Conservation (phyloP, 106 monocot genomes). For the Xerophyta viscosa region DNA sequence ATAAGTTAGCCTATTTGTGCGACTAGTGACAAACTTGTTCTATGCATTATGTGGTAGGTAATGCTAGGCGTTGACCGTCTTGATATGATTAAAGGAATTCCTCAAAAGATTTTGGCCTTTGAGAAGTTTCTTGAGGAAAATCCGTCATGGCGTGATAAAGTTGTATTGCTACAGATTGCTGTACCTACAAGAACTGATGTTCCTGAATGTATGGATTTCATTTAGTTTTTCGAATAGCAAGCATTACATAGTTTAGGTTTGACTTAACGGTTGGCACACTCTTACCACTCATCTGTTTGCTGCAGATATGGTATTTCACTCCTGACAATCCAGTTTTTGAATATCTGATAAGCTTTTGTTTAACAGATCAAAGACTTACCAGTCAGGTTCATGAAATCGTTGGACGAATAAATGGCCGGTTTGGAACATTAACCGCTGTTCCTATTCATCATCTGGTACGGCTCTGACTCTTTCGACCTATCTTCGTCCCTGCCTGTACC, state of each 20-base stretch:
- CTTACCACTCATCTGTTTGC: too few species aligned
- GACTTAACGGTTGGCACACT: too few species aligned
- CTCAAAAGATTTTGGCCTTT: conserved; percentile 93
- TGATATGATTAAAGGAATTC: conserved; percentile 97
- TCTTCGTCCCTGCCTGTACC: too few species aligned
- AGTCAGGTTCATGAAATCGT: conserved; percentile 99
- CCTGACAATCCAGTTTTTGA: too few species aligned
- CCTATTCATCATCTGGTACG: conserved; percentile 95
- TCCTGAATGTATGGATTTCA: conserved; percentile 91
- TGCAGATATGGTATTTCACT: too few species aligned
- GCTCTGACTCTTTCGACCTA: too few species aligned
- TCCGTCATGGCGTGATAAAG: conserved; percentile 68
- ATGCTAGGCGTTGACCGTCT: conserved; percentile 92
- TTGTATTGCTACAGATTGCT: conserved; percentile 88
- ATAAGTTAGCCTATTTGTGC: too few species aligned
- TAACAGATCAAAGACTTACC: conserved; percentile 92
- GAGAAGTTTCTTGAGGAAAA: conserved; percentile 96
- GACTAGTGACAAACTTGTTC: too few species aligned
- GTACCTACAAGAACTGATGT: conserved; percentile 96
- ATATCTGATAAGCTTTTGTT: conserved; percentile 3
- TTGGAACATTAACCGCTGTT: conserved; percentile 92
- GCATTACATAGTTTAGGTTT: too few species aligned
- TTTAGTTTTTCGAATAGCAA: too few species aligned
- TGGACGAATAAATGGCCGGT: conserved; percentile 95
- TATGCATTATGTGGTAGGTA: too few species aligned